Percentiles rank a stretch among this genome's conserved stretches.
phyloP scores from a whole-genome alignment of 2,329 filamentous ascomycete genomes.

The Curvularia spicifera region DNA sequence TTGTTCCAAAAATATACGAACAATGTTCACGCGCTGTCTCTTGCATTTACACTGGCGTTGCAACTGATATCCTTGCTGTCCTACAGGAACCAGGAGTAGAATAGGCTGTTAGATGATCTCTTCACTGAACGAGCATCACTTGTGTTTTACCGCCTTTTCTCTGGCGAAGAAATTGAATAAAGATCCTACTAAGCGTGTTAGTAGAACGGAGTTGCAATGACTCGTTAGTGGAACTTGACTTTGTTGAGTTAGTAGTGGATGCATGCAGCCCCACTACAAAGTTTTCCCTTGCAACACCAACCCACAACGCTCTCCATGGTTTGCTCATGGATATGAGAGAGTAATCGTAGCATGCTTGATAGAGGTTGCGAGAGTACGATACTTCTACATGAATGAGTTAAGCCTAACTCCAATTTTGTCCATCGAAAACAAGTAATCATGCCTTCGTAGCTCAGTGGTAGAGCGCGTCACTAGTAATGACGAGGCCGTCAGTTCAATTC shows the following conservation, averaged over 20 bases:
- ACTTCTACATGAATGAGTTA: too few relatives aligned
- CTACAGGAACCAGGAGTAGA: conserved; percentile 2
- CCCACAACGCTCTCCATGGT: not conserved
- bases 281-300: not conserved
- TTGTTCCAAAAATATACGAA: not conserved
- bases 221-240: not conserved
- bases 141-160: not conserved
- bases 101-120: not conserved
- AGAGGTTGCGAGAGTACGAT: too few relatives aligned
- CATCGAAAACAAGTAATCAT: not conserved
- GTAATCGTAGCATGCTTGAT: too few relatives aligned
- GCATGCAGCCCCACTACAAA: not conserved
- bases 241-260: not conserved
- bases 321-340: not conserved
- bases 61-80: not conserved
- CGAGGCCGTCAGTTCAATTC: conserved; percentile 50
- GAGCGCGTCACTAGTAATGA: conserved; percentile 51
- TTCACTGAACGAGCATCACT: not conserved
- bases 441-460: conserved; percentile 49
- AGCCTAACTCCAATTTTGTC: not conserved
- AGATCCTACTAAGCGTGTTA: too few relatives aligned
- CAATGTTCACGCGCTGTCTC: not conserved
- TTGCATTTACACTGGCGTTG: conserved; percentile 16
- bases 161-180: too few relatives aligned
- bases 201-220: not conserved